A percentile compares a stretch with the other conserved stretches of the same genome.
phyloP scores from a whole-genome alignment of 441 rosid genomes.

The Daphne laureola region DNA sequence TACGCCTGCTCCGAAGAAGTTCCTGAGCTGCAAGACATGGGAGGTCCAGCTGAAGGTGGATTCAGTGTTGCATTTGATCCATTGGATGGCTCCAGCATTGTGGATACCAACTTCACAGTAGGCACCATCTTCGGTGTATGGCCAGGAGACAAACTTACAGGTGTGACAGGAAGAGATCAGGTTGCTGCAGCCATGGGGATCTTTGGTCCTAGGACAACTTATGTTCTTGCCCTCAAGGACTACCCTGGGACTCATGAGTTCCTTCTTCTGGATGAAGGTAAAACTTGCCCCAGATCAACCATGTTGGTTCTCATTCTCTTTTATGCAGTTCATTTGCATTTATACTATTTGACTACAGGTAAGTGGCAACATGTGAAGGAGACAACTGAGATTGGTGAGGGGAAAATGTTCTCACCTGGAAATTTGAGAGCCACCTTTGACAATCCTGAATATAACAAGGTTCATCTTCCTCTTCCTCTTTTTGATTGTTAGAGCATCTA shows the following conservation, averaged over 20 bases:
- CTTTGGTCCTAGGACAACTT: slow-evolving; percentile 93
- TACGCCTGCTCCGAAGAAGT: slow-evolving; percentile 94
- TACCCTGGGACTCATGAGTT: slow-evolving; percentile 91
- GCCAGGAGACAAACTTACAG: slow-evolving; percentile 94
- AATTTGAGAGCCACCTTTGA: slow-evolving; percentile 93
- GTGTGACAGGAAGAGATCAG: slow-evolving; percentile 83
- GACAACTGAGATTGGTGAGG: slow-evolving; percentile 77
- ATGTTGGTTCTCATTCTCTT: neutral
- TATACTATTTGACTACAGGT: slow-evolving; percentile 40
- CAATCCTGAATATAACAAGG: slow-evolving; percentile 83
- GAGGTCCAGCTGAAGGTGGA: slow-evolving; percentile 93
- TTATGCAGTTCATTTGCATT: slow-evolving; percentile 2
- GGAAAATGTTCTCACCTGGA: slow-evolving; percentile 95
- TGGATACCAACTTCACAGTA: slow-evolving; percentile 87
- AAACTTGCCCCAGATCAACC: slow-evolving; percentile 8
- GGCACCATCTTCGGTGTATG: slow-evolving; percentile 99
- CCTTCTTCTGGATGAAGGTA: slow-evolving; percentile 98
- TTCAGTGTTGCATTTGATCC: slow-evolving; percentile 97
- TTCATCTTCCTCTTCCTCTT: slow-evolving; percentile 13
- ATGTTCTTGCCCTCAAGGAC: slow-evolving; percentile 81
- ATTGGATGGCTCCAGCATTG: slow-evolving; percentile 89
- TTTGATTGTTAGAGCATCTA: neutral
- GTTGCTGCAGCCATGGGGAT: slow-evolving; percentile 98
- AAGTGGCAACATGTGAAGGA: slow-evolving; percentile 97
- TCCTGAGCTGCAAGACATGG: slow-evolving; percentile 96